These are phyloP conservation scores for Hanseniaspora taiwanica DNA, from an alignment of 805 yeast species.

Conservation along the genomic window DNA sequence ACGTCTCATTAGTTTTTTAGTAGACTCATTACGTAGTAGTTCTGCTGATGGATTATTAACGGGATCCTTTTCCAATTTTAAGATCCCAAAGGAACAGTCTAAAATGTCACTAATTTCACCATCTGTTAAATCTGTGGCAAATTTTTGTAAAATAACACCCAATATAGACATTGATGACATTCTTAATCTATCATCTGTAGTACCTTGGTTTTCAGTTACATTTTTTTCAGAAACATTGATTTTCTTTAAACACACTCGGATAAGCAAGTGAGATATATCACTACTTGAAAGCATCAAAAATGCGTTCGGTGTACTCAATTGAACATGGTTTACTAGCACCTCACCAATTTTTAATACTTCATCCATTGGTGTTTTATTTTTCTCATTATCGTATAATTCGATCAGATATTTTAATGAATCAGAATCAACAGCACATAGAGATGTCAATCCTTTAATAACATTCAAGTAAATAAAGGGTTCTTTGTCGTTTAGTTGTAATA, in stretches of 20 bases:
- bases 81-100: slow-evolving; percentile 67
- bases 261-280: slow-evolving; percentile 28
- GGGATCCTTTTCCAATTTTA: slow-evolving; percentile 39
- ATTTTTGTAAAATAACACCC: slow-evolving; percentile 53
- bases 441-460: slow-evolving; percentile 65
- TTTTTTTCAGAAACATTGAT: slow-evolving; percentile 12
- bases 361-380: slow-evolving; percentile 33
- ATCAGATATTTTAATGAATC: slow-evolving; percentile 27
- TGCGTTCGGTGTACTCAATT: slow-evolving; percentile 33
- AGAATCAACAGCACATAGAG: slow-evolving; percentile 35
- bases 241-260: slow-evolving; percentile 29
- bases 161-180: slow-evolving; percentile 80
- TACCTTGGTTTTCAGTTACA: slow-evolving; percentile 14
- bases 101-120: slow-evolving; percentile 40
- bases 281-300: slow-evolving; percentile 39
- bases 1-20: slow-evolving; percentile 43
- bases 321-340: slow-evolving; percentile 50
- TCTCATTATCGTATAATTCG: slow-evolving; percentile 24
- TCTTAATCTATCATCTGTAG: slow-evolving; percentile 46
- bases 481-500: slow-evolving; percentile 52
- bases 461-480: slow-evolving; percentile 85
- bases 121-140: slow-evolving; percentile 37
- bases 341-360: slow-evolving; percentile 75
- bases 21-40: slow-evolving; percentile 25
- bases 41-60: neutral